These are phyloP conservation scores for Neonectria neomacrospora DNA, from an alignment of 2,329 filamentous ascomycete genomes.

Conservation along the genomic window DNA sequence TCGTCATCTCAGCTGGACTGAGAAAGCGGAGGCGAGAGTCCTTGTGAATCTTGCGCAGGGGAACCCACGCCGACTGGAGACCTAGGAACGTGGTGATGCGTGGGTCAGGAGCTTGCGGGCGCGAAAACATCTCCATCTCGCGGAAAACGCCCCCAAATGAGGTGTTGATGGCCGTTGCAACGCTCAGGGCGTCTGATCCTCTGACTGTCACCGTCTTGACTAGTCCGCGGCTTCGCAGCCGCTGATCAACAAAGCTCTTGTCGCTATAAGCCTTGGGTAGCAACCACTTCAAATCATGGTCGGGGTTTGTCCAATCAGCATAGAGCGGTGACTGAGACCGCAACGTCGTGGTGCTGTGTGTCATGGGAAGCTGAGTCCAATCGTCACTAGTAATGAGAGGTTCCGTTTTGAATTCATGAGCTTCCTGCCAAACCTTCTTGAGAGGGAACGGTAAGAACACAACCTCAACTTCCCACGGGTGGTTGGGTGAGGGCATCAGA, in stretches of 20 bases:
- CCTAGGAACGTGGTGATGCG: conserved; percentile 63
- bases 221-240: conserved; percentile 80
- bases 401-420: conserved; percentile 59
- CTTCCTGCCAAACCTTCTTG: conserved; percentile 65
- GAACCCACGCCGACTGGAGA: conserved; percentile 76
- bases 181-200: conserved; percentile 73
- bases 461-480: conserved; percentile 81
- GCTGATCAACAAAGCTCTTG: conserved; percentile 71
- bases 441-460: conserved; percentile 78
- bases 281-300: conserved; percentile 68
- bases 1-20: conserved; percentile 77
- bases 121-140: conserved; percentile 53
- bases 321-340: conserved; percentile 61
- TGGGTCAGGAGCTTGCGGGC: conserved; percentile 42
- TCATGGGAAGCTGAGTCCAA: conserved; percentile 66
- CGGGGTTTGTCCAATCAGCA: conserved; percentile 58
- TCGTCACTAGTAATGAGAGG: conserved; percentile 56
- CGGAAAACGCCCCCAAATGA: conserved; percentile 70
- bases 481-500: conserved; percentile 67
- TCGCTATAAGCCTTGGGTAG: conserved; percentile 74
- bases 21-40: conserved; percentile 78
- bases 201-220: conserved; percentile 72
- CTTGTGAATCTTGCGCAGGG: conserved; percentile 79
- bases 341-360: conserved; percentile 55
- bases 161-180: conserved; percentile 70